These are phyloP conservation scores for Sphaerulina musiva DNA, from an alignment of 2,329 filamentous ascomycete species.

Conservation along the genomic window DNA sequence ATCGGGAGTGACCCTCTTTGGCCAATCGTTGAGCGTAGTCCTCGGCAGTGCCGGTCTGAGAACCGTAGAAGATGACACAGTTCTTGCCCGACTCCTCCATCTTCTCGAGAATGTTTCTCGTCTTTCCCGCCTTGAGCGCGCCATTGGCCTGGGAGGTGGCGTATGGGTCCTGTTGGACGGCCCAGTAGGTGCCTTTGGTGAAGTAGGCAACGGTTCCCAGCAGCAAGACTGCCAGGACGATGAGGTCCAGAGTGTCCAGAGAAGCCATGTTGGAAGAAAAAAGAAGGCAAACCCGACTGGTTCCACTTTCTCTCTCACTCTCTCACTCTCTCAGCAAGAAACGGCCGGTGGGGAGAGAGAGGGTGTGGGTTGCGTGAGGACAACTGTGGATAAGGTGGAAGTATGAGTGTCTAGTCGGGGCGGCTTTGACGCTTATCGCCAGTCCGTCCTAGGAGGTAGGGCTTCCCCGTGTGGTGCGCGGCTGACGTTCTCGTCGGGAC, in stretches of 20 bases:
- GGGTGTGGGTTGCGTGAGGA: too few relatives aligned
- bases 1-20: conserved; percentile 94
- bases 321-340: too few relatives aligned
- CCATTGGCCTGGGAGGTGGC: conserved; percentile 65
- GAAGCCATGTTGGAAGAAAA: conserved; percentile 64
- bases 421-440: too few relatives aligned
- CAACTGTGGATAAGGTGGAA: too few relatives aligned
- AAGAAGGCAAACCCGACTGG: too few relatives aligned
- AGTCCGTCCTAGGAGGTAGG: too few relatives aligned
- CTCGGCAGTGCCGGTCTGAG: conserved; percentile 95
- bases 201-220: conserved; percentile 90
- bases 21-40: conserved; percentile 94
- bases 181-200: conserved; percentile 95
- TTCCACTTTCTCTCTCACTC: neutral
- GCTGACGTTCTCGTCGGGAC: too few relatives aligned
- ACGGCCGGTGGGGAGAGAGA: too few relatives aligned
- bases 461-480: too few relatives aligned
- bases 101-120: conserved; percentile 88
- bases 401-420: too few relatives aligned
- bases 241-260: conserved; percentile 88
- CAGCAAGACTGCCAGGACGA: conserved; percentile 81
- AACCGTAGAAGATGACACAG: conserved; percentile 97
- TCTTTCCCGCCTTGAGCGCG: conserved; percentile 70
- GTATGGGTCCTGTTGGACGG: conserved; percentile 79
- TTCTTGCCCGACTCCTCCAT: conserved; percentile 95